Percentiles rank a stretch among this genome's conserved stretches.
Evolutionary conservation across 345 rosid species (phyloP).

Genomic region (Rhodomyrtus tomentosa): DNA sequence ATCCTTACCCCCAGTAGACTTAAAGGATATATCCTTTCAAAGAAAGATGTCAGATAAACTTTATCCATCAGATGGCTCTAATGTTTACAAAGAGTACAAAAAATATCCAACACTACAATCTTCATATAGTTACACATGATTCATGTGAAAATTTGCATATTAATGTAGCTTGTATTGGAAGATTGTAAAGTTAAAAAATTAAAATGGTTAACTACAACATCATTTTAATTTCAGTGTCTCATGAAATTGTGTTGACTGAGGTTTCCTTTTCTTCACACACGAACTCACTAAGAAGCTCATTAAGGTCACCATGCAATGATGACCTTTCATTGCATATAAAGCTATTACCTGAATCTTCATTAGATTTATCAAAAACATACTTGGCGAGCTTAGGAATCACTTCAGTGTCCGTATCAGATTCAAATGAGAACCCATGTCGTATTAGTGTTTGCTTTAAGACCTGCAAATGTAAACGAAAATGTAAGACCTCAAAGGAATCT

Average conservation of each 20-base stretch:
- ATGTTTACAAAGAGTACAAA: neutral
- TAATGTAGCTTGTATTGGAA: neutral
- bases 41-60: neutral
- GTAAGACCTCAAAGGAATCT: neutral
- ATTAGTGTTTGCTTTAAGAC: constrained; percentile 65
- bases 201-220: neutral
- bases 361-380: constrained; percentile 80
- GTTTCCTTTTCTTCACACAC: neutral
- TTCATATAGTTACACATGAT: neutral
- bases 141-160: neutral
- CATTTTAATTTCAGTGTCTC: neutral
- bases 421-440: constrained; percentile 82
- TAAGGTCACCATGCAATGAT: neutral
- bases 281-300: neutral
- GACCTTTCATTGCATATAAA: neutral
- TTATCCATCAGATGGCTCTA: neutral
- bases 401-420: constrained; percentile 93
- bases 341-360: constrained; percentile 21
- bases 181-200: neutral
- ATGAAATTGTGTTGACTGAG: neutral
- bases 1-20: too few species aligned
- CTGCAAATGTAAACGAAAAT: constrained; percentile 18
- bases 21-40: neutral
- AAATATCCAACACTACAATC: neutral
- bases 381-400: constrained; percentile 95